phyloP scores from a whole-genome alignment of 495 filamentous ascomycete genomes.

The Amphirosellinia nigrospora region DNA sequence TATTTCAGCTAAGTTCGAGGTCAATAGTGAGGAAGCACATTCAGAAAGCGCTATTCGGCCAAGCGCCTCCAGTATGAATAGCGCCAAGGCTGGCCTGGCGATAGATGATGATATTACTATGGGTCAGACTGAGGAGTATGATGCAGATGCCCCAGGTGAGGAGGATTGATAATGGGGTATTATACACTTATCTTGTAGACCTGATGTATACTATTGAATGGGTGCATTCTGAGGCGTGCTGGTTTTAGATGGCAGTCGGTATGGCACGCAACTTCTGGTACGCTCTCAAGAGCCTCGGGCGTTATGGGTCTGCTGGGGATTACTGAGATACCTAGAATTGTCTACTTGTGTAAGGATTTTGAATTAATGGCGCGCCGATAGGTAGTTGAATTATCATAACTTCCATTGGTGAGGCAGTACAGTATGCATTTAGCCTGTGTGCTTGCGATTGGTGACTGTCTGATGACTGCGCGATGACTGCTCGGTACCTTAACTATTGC shows the following conservation, averaged over 20 bases:
- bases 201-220: slow-evolving; percentile 10
- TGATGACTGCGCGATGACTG: neutral
- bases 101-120: slow-evolving; percentile 25
- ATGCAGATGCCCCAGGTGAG: slow-evolving; percentile 36
- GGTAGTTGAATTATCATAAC: slow-evolving; percentile 2
- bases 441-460: neutral
- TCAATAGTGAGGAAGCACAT: slow-evolving; percentile 13
- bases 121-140: slow-evolving; percentile 32
- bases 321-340: slow-evolving; percentile 20
- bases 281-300: slow-evolving; percentile 21
- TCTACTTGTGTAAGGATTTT: neutral
- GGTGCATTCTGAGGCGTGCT: slow-evolving; percentile 8
- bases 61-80: slow-evolving; percentile 18
- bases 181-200: slow-evolving; percentile 9
- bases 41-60: slow-evolving; percentile 20
- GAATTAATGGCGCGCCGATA: neutral
- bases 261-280: slow-evolving; percentile 6
- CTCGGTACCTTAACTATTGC: neutral
- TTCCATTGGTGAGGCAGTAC: neutral
- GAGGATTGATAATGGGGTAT: slow-evolving; percentile 27
- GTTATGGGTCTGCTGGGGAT: slow-evolving; percentile 15
- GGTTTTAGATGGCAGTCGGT: slow-evolving; percentile 12
- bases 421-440: neutral
- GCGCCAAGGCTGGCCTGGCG: neutral
- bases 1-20: slow-evolving; percentile 32